These are phyloP conservation scores for Fomitopsis pinicola DNA, from an alignment of 1,284 basidiomycete genomes.

Conservation along the genomic window DNA sequence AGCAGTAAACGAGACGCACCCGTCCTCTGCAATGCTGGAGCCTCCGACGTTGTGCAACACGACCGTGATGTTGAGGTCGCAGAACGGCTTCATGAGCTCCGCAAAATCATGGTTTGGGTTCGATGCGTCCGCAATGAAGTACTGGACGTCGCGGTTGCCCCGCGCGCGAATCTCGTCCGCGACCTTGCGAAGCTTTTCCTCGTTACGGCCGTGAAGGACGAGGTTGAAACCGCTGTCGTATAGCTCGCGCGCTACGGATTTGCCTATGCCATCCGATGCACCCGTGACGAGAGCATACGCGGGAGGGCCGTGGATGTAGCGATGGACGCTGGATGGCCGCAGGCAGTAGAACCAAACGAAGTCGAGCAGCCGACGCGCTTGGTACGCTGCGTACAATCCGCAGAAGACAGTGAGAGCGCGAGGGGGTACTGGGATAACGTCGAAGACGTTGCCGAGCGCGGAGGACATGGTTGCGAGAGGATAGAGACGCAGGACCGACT, in stretches of 20 bases:
- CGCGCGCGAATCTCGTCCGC: slow-evolving; percentile 17
- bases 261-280: slow-evolving; percentile 29
- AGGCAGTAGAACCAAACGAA: slow-evolving; percentile 6
- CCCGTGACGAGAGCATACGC: slow-evolving; percentile 27
- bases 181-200: slow-evolving; percentile 22
- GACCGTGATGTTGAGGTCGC: slow-evolving; percentile 4
- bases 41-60: slow-evolving; percentile 6
- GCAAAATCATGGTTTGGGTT: slow-evolving; percentile 1
- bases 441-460: not conserved
- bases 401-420: not conserved
- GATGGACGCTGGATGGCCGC: not conserved
- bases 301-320: slow-evolving; percentile 5
- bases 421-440: not conserved
- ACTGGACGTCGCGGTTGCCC: slow-evolving; percentile 15
- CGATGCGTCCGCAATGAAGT: slow-evolving; percentile 20
- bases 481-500: not conserved
- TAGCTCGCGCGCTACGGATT: slow-evolving; percentile 22
- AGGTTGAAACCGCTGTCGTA: slow-evolving; percentile 27
- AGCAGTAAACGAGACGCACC: slow-evolving; percentile 10
- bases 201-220: slow-evolving; percentile 27
- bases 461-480: not conserved
- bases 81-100: not conserved
- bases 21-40: slow-evolving; percentile 3
- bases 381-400: not conserved
- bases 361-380: not conserved